Percentiles rank a stretch among this genome's conserved stretches.
These are phyloP conservation scores for Arthrobotrys conoides DNA, from an alignment of 2,329 filamentous ascomycete genomes.

Conservation along the genomic window DNA sequence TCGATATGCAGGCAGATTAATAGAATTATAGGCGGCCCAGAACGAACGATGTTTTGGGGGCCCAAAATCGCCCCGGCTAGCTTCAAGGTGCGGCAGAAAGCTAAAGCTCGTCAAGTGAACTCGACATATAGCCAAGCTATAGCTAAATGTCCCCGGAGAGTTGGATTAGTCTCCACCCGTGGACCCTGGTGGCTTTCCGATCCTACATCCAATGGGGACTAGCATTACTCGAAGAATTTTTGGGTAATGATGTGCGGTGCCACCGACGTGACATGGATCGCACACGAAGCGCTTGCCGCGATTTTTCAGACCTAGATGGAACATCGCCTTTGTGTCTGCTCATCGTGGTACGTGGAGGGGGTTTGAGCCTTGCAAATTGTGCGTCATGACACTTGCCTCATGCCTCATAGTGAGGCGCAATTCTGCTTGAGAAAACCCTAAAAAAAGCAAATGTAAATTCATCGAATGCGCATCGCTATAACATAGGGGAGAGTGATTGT, in stretches of 20 bases:
- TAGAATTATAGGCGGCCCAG: conserved; percentile 27
- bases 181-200: conserved; percentile 51
- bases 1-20: conserved; percentile 47
- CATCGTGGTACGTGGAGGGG: conserved; percentile 42
- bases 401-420: conserved; percentile 58
- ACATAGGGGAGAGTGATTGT: conserved; percentile 19
- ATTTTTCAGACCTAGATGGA: conserved; percentile 32
- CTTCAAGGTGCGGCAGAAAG: conserved; percentile 19
- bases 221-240: conserved; percentile 24
- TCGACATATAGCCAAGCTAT: conserved; percentile 33
- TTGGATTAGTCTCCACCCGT: conserved; percentile 47
- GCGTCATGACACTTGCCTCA: conserved; percentile 57
- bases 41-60: conserved; percentile 19
- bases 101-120: conserved; percentile 47
- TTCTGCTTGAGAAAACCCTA: conserved; percentile 3
- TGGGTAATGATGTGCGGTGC: conserved; percentile 48
- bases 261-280: conserved; percentile 55
- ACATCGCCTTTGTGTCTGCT: conserved; percentile 31
- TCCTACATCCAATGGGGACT: conserved; percentile 47
- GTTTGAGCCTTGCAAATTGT: conserved; percentile 57
- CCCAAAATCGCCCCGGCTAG: conserved; percentile 37
- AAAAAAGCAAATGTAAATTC: conserved; percentile 45
- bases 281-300: conserved; percentile 58
- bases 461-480: conserved; percentile 41
- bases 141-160: conserved; percentile 43